Base-by-base conservation (phyloP, 495 filamentous ascomycete species). In the Neurospora sp. region DNA sequence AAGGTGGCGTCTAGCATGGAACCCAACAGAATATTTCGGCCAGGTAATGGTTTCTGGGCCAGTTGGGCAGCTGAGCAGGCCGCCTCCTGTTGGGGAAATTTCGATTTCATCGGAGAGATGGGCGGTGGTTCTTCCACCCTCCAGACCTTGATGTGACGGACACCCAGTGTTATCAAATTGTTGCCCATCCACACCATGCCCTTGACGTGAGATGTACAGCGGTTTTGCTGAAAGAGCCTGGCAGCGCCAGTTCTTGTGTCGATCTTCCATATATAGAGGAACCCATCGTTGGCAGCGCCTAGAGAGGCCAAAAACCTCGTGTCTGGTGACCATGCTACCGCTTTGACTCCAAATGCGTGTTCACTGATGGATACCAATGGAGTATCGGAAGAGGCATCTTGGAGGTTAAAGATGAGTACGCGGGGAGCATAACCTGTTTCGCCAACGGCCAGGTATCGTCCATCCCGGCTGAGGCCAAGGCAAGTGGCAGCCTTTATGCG, bases 401-500 rank as follows among this genome's bases (percentile, higher is more conserved):
- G 86, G 10, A 94, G 91, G 48, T 89, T 93, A 82, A 96, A 99
- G 44, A 99, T 90, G 65, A 98, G 86, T 5, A 98, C 93, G 65
- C 96, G 87, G 9, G 96, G 96, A 73, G 91, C 92, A 81, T 98
- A 97, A 69, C 96, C 96, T 37, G 94, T 97, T 89, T 99, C 96
- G 79, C 96, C 96, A 39, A 98, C 90, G 37, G 96, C 96, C 48
- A 99, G 86, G 78, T 92, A 93, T 73, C 88, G 91, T 61, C 93
- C 96, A 86, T 97, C 93, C 5, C 89, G 91, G 80, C 94, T 98
- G 71, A 99, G 89, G 22, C 92, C 92, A 37, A 98, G 87, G 82
- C 93, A 96, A n/a, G 94, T 97, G 2, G 94, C 93, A n/a, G 95
- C 93, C 81, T 97, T 97, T 78, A 97, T 91, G 73, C 94, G 86